Evolutionary conservation across 768 basidiomycete species (phyloP), one percentile per base, ranked within the genome.

Genomic region (Trametes punicea): DNA sequence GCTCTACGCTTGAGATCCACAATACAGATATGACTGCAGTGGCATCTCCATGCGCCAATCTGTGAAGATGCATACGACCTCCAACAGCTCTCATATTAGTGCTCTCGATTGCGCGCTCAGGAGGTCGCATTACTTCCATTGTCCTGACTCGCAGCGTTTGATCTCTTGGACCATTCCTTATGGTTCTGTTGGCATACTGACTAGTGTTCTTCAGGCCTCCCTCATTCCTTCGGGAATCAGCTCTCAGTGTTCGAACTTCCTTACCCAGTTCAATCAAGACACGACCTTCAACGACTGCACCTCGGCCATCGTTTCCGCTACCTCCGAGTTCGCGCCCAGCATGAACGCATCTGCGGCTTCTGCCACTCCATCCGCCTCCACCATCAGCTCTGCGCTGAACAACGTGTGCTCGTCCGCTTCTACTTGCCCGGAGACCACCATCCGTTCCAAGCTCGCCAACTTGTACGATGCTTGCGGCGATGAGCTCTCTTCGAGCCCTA

Each of bases 161-260:
- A n/a, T n/a, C n/a, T n/a, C n/a, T n/a, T n/a, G n/a, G n/a, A n/a
- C n/a, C n/a, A n/a, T n/a, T n/a, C n/a, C n/a, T n/a, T n/a, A n/a
- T n/a, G n/a, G n/a, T n/a, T n/a, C n/a, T n/a, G n/a, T n/a, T n/a
- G n/a, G n/a, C 23, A 30, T 49, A 66, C 48, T 41, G 20, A 54
- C 39, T 16, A 55, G 68, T 23, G 52, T 65, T 25, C 27, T 66
- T 30, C 61, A 66, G 15, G 61, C 72, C 34, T 66, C 62, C n/a
- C 74, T 84, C 63, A 85, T 94, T 67, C 92, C 93, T n/a, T 55
- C 81, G 13, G 80, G 74, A 50, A 83, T 93, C 65, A 82, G 79
- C 65, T 1, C 59, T 1, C 34, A 61, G 18, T 93, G 90, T 77
- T 54, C 68, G 18, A 56, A 65, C 3, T 96, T 83, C 77, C 77